Evolutionary conservation across 805 yeast genomes (phyloP), one percentile per base, ranked within the genome.

Genomic region (Teunomyces tritomae): DNA sequence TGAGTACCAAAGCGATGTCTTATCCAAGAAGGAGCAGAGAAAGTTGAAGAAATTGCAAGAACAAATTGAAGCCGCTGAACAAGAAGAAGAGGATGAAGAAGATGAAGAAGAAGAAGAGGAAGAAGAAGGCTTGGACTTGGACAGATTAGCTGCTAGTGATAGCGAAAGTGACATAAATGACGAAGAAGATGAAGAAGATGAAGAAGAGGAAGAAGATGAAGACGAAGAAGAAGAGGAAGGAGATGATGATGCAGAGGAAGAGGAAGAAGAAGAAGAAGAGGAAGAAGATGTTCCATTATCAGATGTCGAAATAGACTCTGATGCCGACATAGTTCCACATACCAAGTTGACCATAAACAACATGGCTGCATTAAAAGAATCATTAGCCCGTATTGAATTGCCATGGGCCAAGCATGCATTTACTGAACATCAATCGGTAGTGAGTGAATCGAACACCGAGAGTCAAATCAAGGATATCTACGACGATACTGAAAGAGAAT

Each of bases 401-500:
- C 87, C 88, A 11, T 77, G 83, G 79, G 67, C 74, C 14, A 82
- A 83, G 57, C 80, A 81, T 57, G 73, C 87, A 5, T 92, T 94
- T 70, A 81, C 79, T 54, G 98, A 94, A 71, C 96, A 88, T 65
- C 90, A 89, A 72, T 68, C 88, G 11, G 66, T 90, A 32, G 77
- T 85, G 10, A 78, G 91, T 37, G 71, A 74, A 10, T 79, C 72
- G 13, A 77, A 79, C 43, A 78, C 86, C 40, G 92, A 80, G 62
- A 64, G 79, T 16, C 80, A 80, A 47, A 85, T 87, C 60, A 86
- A 80, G 62, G 97, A 92, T 64, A 87, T 92, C 51, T 88, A 91
- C 60, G 97, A 94, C 62, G 99, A 94, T 59, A 87, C 97, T 37
- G 92, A 90, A 68, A 83, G 99, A 65, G 99, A 94, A 72, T 73